These are phyloP conservation scores for Cupressus sempervirens DNA, from an alignment of 75 land plant genomes.

Conservation along the genomic window DNA sequence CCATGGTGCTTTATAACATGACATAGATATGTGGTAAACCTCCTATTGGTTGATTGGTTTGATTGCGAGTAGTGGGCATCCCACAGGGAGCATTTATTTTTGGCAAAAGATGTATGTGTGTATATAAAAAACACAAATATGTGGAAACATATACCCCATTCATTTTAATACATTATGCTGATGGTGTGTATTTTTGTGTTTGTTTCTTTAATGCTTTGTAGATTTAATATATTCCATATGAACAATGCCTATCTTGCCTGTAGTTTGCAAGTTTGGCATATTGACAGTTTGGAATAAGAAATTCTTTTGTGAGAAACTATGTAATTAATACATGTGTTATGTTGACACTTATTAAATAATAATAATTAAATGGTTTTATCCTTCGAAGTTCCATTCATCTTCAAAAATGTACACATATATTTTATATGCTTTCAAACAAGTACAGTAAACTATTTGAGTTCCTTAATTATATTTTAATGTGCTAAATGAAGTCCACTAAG, in stretches of 20 bases:
- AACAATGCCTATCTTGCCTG: background rate
- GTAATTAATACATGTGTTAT: too few species aligned
- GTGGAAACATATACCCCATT: background rate
- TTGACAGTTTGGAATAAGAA: background rate
- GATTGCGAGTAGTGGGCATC: too few species aligned
- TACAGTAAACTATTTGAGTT: background rate
- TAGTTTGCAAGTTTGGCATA: background rate
- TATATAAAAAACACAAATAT: background rate
- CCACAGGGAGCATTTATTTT: too few species aligned
- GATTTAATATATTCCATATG: background rate
- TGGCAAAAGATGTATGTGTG: too few species aligned
- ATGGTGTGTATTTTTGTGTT: background rate
- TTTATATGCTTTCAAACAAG: background rate
- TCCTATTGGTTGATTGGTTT: too few species aligned
- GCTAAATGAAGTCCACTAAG: background rate
- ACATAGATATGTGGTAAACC: background rate
- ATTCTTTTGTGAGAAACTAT: too few species aligned
- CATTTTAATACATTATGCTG: background rate
- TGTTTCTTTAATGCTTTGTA: background rate
- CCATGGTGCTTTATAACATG: background rate
- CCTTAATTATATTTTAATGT: background rate
- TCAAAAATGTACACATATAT: background rate
- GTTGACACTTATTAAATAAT: background rate
- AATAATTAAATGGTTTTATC: background rate
- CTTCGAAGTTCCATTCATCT: background rate